Percentiles rank a stretch among this genome's conserved stretches.
phyloP scores from a whole-genome alignment of 768 basidiomycete species.

The Tricholoma matsutake region DNA sequence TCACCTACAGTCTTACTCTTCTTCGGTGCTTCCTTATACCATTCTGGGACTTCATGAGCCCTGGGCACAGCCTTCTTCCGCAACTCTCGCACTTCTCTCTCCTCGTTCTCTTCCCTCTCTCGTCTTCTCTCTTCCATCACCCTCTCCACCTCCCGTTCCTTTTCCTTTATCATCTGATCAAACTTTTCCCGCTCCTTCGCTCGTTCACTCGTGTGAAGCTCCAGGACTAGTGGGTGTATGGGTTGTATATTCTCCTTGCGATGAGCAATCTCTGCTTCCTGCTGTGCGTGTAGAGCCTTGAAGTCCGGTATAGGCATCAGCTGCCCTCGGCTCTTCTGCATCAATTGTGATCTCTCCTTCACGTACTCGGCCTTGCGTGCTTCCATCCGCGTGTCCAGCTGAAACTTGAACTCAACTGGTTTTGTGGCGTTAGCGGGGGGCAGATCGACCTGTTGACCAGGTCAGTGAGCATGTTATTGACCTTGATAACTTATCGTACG shows the following conservation, averaged over 20 bases:
- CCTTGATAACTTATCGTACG: not conserved
- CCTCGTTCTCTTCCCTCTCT: slow-evolving; percentile 53
- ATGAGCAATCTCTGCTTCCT: slow-evolving; percentile 38
- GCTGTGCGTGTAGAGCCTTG: slow-evolving; percentile 50
- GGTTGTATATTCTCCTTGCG: slow-evolving; percentile 48
- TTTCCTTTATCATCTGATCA: slow-evolving; percentile 53
- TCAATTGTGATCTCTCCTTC: slow-evolving; percentile 22
- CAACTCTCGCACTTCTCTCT: slow-evolving; percentile 56
- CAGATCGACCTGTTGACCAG: slow-evolving; percentile 10
- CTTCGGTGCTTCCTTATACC: slow-evolving; percentile 73
- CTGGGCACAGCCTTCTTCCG: slow-evolving; percentile 61
- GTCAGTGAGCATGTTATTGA: slow-evolving; percentile 8
- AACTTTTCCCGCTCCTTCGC: slow-evolving; percentile 63
- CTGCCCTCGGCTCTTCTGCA: slow-evolving; percentile 16
- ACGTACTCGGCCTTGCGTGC: slow-evolving; percentile 40
- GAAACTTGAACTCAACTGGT: slow-evolving; percentile 52
- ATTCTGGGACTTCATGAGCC: slow-evolving; percentile 72
- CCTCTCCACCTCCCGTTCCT: slow-evolving; percentile 50
- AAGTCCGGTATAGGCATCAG: slow-evolving; percentile 42
- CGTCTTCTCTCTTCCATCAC: slow-evolving; percentile 44
- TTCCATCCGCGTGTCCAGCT: slow-evolving; percentile 46
- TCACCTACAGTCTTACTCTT: slow-evolving; percentile 22
- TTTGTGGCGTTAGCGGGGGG: slow-evolving; percentile 36
- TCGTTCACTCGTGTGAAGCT: slow-evolving; percentile 53
- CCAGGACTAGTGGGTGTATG: slow-evolving; percentile 43